These are phyloP conservation scores for Talaromyces proteolyticus DNA, from an alignment of 495 filamentous ascomycete species.

Conservation along the genomic window DNA sequence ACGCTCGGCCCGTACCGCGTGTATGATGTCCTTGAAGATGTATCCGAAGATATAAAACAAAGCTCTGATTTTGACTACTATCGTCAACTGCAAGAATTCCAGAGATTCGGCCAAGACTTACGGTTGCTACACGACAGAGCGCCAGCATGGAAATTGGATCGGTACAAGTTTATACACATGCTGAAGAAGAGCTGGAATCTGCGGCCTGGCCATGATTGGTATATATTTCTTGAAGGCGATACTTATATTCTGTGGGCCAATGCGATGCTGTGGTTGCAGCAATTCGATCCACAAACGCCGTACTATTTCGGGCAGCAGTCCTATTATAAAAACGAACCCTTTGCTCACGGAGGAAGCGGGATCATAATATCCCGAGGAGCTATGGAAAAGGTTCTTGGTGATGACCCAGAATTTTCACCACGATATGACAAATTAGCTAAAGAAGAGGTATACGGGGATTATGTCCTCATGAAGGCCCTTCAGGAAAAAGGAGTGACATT, in stretches of 20 bases:
- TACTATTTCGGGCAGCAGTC: conserved; percentile 45
- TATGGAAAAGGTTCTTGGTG: conserved; percentile 14
- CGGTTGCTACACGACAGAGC: conserved; percentile 9
- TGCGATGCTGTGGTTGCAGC: conserved; percentile 43
- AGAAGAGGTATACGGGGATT: conserved; percentile 40
- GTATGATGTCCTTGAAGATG: conserved; percentile 45
- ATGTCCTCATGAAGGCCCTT: conserved; percentile 38
- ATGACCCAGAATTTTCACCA: conserved; percentile 18
- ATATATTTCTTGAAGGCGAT: conserved; percentile 56
- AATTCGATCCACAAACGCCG: conserved; percentile 37
- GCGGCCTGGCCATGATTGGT: conserved; percentile 49
- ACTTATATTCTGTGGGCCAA: conserved; percentile 56
- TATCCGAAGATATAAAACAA: conserved; percentile 25
- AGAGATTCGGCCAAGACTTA: conserved; percentile 30
- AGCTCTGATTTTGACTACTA: conserved; percentile 51
- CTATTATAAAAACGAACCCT: conserved; percentile 34
- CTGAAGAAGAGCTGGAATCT: conserved; percentile 47
- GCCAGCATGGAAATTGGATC: conserved; percentile 51
- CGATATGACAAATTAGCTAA: conserved; percentile 25
- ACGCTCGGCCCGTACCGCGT: conserved; percentile 39
- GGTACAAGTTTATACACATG: conserved; percentile 58
- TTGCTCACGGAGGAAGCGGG: conserved; percentile 48
- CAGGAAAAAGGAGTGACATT: conserved; percentile 30
- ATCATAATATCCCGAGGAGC: conserved; percentile 43
- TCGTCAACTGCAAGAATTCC: conserved; percentile 35